Base-by-base conservation (phyloP, 495 filamentous ascomycete species). In the Evernia prunastri region DNA sequence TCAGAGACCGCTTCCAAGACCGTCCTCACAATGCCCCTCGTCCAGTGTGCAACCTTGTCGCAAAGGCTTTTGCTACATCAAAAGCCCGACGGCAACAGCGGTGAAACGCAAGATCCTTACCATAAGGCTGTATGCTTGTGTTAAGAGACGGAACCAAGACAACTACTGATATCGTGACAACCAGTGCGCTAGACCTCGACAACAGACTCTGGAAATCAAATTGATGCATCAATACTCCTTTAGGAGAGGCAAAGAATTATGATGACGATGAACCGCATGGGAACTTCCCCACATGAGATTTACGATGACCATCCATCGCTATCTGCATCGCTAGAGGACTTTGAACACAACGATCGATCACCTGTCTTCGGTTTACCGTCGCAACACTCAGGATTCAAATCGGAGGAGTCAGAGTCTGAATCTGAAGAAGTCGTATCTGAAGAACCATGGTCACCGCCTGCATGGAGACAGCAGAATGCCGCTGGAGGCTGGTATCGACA, bases 321-420 rank as follows among this genome's bases (percentile, higher is more conserved):
- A 76, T 83, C 86, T 77, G 87, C 81, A 53, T 90, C 88, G 59
- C 80, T 91, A 69, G 84, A 87, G 71, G 89, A 92, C 78, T 91
- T 90, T 81, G 87, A 87, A 70, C 79, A 76, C 71, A 78, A 75
- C 63, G 78, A 79, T 57, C 80, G 62, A 29, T 81, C 82, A 29
- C 84, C 81, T 15, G 57, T 81, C 69, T 84, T 86, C 69, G 79
- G 78, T 47, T 76, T 89, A 61, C 90, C 87, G 20, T 87, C 86
- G 33, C 82, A 88, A 72, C 88, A 89, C 76, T 91, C 88, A 56
- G 89, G 87, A 51, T 91, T 90, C 78, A 83, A 85, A 69, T 87
- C 82, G 10, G 84, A 84, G 58, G 80, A 84, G 51, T 85, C 83
- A 37, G 82, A 84, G 65, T 76, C 72, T 72, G 78, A 76, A 18